Percentiles rank a stretch among this genome's conserved stretches.
These are phyloP conservation scores for Cryptosporidium xiaoi DNA, from an alignment of 169 alveolate genomes.

Conservation along the genomic window DNA sequence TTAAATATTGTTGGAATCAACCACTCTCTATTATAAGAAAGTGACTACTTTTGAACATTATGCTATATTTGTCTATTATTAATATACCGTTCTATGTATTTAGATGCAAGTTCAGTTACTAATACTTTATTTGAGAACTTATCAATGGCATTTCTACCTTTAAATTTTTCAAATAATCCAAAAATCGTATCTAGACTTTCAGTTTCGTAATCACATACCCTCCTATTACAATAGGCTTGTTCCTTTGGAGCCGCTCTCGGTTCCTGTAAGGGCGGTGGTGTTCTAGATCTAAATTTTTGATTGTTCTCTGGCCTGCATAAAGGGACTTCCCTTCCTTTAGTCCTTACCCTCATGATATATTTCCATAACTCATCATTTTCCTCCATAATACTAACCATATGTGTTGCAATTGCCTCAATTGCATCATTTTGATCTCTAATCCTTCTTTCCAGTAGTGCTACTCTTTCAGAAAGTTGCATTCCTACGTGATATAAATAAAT, in stretches of 20 bases:
- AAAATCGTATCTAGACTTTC: too few relatives aligned
- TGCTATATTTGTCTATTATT: too few relatives aligned
- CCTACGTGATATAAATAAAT: neutral
- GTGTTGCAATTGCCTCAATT: constrained; percentile 22
- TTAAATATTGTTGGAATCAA: too few relatives aligned
- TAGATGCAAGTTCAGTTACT: too few relatives aligned
- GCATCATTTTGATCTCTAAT: constrained; percentile 70
- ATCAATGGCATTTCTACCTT: too few relatives aligned
- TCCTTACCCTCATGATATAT: neutral
- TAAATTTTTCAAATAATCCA: too few relatives aligned
- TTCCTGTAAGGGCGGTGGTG: constrained; percentile 60
- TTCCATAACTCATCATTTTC: constrained; percentile 69
- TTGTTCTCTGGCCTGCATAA: neutral
- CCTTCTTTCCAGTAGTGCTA: constrained; percentile 15
- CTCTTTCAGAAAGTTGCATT: constrained; percentile 20
- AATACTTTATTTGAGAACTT: too few relatives aligned
- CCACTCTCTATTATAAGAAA: too few relatives aligned
- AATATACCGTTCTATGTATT: too few relatives aligned
- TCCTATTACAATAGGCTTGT: too few relatives aligned
- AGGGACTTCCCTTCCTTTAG: neutral
- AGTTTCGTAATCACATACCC: too few relatives aligned
- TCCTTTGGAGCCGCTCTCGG: constrained; percentile 12
- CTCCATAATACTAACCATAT: constrained; percentile 40
- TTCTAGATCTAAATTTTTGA: constrained; percentile 49
- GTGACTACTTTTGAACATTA: too few relatives aligned